phyloP scores from a whole-genome alignment of 2,329 filamentous ascomycete genomes.

The Fusarium tupiense region DNA sequence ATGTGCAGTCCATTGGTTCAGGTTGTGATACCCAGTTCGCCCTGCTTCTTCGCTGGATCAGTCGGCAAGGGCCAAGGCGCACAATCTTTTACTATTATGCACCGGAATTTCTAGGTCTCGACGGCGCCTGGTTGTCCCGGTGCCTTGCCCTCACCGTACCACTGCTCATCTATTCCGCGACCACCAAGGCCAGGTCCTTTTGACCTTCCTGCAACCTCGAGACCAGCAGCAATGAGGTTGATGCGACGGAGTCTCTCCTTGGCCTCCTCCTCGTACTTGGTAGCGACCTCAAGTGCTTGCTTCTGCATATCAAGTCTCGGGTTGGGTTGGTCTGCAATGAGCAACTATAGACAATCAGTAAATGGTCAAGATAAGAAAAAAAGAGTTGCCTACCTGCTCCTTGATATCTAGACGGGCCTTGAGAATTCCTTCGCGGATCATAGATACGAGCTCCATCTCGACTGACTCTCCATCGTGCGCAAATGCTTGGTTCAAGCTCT shows the following conservation, averaged over 20 bases:
- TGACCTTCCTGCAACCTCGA: conserved; percentile 66
- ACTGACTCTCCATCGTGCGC: conserved; percentile 69
- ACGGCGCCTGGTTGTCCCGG: conserved; percentile 4
- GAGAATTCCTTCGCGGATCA: conserved; percentile 79
- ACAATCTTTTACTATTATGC: neutral
- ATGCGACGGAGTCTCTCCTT: conserved; percentile 81
- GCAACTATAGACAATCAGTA: conserved; percentile 59
- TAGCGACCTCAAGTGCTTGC: conserved; percentile 73
- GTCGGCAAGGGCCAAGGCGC: neutral
- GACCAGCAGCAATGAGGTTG: conserved; percentile 76
- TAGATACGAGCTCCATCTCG: conserved; percentile 76
- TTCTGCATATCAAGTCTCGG: conserved; percentile 75
- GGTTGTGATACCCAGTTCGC: neutral
- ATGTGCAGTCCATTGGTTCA: conserved; percentile 21
- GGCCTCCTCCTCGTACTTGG: conserved; percentile 78
- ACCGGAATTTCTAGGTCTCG: conserved; percentile 13
- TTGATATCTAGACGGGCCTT: conserved; percentile 87
- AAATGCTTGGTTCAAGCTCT: conserved; percentile 82
- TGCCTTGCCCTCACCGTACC: conserved; percentile 46
- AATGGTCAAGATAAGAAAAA: neutral
- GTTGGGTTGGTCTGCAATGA: conserved; percentile 76
- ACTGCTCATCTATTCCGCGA: conserved; percentile 45
- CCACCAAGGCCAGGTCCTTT: conserved; percentile 16
- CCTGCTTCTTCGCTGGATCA: neutral
- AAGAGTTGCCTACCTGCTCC: conserved; percentile 64